Base-by-base conservation (phyloP, 352 stramenopile genomes). In the Thalassiosira mediterranea region DNA sequence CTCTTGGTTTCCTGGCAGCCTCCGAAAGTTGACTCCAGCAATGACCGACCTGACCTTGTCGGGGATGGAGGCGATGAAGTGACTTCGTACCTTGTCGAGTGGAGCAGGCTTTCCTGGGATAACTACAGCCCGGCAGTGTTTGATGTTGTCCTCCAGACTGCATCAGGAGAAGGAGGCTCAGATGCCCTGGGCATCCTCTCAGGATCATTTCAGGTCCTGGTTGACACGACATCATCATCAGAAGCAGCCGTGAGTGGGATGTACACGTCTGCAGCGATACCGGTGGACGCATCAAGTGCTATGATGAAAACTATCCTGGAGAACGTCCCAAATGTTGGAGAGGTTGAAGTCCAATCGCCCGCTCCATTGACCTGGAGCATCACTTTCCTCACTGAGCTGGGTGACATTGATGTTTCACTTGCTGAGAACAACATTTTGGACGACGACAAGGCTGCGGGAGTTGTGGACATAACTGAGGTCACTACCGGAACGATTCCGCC, bases 281-380 rank as follows among this genome's bases (percentile, higher is more conserved):
- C 90, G 11, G 86, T 88, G 31, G 93, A 95, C 34, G 78, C 86
- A 19, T 88, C 87, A 0, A 73, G 70, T 0, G 46, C 42, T 11
- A 83, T 89, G 2, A 72, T 98, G 66, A 93, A 93, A 31, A 93
- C 68, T 3, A 85, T 95, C 19, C 63, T 98, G 21, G 90, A 96
- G 60, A 98, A 98, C 60, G 84, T 98, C 59, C 93, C 93, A 3
- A 98, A 98, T 75, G 82, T 98, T 15, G 96, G 95, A 3, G 88
- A 96, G 25, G 95, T 98, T 4, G 54, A 68, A 52, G 95, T 98
- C 8, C 64, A 87, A 3, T 75, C 61, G 42, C 48, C 60, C 67
- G 62, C 66, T 23, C 72, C 72, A 13, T 75, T 81, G 10, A 68
- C 67, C 13, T 86, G 72, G 78, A 63, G 61, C 13, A 60, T 93